Evolutionary conservation across 2,329 filamentous ascomycete genomes (phyloP), one percentile per base, ranked within the genome.

Genomic region (Paecilomyces variotii): DNA sequence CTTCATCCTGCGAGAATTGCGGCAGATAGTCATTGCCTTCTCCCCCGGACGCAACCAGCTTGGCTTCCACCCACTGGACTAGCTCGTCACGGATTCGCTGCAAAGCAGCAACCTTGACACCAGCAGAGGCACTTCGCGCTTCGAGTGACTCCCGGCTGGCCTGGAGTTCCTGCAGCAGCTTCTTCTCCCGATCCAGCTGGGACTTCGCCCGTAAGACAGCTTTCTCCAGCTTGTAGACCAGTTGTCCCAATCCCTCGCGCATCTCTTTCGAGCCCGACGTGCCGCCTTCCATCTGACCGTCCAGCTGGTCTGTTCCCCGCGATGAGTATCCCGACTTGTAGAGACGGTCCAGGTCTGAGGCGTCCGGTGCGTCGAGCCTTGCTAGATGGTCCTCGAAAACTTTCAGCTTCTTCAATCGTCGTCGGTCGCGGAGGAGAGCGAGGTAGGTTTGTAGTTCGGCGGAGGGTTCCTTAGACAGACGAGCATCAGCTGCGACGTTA

Each of bases 61-160:
- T 79, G 49, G 74, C 73, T 63, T 82, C 79, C 5, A 82, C 73
- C 80, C 80, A 82, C 52, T 75, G 70, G 4, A 81, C 74, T 51
- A 82, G 68, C 59, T 80, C 78, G 59, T 80, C 74, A 52, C 79
- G 74, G 11, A 78, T 79, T 39, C 69, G 68, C 55, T 77, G 70
- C 27, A 82, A 67, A 3, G 77, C 78, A 54, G 63, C 61, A 0
- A 75, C 56, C 59, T 66, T 73, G 6, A 60, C 58, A 19, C 60
- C 61, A 2, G 66, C 53, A 2, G 63, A 34, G 9, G 59, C 25
- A 19, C 60, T 56, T 9, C 24, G n/a, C 12, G 35, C 55, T 14
- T 53, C 55, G 11, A 56, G 59, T 26, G 62, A 59, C 30, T 62
- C 64, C 50, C 65, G 63, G 25, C 59, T 64, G 14, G 67, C 63